Evolutionary conservation across 1,284 basidiomycete species (phyloP).

Genomic region (Marasmius oreades): DNA sequence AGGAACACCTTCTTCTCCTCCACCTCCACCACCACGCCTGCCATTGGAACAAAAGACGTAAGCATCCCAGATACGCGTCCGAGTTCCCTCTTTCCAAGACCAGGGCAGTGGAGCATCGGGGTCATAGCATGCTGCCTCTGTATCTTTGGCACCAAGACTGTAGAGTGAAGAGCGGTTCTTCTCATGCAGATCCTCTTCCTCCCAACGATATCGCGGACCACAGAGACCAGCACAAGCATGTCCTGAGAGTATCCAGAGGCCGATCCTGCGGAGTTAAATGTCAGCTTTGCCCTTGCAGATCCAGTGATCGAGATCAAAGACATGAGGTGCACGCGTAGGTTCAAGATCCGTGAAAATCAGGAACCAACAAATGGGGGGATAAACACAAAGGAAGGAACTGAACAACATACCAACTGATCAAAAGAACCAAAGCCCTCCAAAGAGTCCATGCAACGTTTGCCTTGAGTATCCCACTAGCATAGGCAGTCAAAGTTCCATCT

Average conservation of each 20-base stretch:
- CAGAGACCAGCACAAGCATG: conserved; percentile 74
- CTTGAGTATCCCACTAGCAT: conserved; percentile 69
- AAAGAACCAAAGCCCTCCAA: conserved; percentile 62
- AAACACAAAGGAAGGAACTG: background rate
- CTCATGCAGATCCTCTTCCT: conserved; percentile 63
- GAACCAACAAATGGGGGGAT: background rate
- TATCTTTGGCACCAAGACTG: conserved; percentile 35
- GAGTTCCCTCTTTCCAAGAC: conserved; percentile 72
- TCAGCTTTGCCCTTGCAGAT: too few relatives aligned
- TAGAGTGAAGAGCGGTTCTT: conserved; percentile 48
- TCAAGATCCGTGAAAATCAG: background rate
- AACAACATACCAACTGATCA: conserved; percentile 58
- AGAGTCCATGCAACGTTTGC: conserved; percentile 76
- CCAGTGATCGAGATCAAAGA: too few relatives aligned
- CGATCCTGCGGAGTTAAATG: conserved; percentile 41
- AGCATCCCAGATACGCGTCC: conserved; percentile 69
- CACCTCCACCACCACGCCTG: conserved; percentile 13
- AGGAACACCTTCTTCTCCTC: conserved; percentile 16
- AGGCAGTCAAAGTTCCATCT: conserved; percentile 65
- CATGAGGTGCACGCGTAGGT: conserved; percentile 6
- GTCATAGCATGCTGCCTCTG: conserved; percentile 26
- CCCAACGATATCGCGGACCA: conserved; percentile 78
- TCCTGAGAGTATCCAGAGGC: conserved; percentile 74
- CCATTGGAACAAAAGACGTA: conserved; percentile 71
- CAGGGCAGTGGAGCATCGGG: conserved; percentile 50